phyloP scores from a whole-genome alignment of 257 asterid species.

The Solanum virginianum region DNA sequence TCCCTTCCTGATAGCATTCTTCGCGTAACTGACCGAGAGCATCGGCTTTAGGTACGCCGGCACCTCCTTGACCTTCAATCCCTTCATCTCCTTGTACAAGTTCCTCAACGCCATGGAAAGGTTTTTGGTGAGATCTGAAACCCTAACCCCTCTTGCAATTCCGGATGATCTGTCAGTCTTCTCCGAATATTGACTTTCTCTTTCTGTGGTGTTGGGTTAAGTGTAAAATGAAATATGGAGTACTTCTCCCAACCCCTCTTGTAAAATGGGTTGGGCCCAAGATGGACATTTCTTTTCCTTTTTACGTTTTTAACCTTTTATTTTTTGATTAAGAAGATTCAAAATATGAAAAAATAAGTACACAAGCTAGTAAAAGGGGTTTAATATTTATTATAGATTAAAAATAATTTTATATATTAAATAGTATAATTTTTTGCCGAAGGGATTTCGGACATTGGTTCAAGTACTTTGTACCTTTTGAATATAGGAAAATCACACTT shows the following conservation, averaged over 20 bases:
- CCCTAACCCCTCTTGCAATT: constrained; percentile 10
- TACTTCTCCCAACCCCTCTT: neutral
- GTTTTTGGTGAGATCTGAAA: neutral
- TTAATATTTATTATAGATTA: too few relatives aligned
- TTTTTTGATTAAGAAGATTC: too few relatives aligned
- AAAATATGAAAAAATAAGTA: too few relatives aligned
- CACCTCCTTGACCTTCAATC: constrained; percentile 68
- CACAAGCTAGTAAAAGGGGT: too few relatives aligned
- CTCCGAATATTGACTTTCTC: neutral
- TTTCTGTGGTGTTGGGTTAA: neutral
- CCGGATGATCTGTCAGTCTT: neutral
- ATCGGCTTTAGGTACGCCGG: constrained; percentile 69
- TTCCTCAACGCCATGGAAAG: constrained; percentile 53
- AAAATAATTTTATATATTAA: too few relatives aligned
- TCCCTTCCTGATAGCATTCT: constrained; percentile 31
- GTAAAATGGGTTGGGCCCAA: neutral
- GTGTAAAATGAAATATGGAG: neutral
- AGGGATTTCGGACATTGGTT: too few relatives aligned
- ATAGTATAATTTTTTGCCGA: too few relatives aligned
- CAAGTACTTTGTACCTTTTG: neutral
- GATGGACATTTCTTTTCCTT: neutral
- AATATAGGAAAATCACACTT: neutral
- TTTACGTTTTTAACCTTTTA: neutral
- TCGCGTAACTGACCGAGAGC: constrained; percentile 29
- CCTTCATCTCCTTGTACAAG: constrained; percentile 63